Conservation (phyloP, 441 rosid genomes). For the Gossypium gossypioides region DNA sequence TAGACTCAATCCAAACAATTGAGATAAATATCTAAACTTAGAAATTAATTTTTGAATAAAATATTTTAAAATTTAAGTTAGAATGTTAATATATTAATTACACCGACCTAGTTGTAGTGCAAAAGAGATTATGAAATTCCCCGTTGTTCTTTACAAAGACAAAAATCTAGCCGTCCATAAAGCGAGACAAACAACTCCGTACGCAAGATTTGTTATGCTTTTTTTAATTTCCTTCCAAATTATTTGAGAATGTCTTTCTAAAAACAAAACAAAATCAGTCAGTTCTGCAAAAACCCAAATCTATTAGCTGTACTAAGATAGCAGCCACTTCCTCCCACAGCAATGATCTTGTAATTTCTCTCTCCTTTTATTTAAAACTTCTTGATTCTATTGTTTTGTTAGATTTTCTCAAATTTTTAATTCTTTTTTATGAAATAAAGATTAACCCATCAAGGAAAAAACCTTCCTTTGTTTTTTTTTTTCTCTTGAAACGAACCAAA, state of each 20-base stretch:
- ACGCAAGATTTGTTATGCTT: not conserved
- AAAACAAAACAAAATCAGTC: not conserved
- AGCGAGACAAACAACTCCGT: not conserved
- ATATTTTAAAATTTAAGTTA: too few relatives aligned
- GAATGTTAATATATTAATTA: too few relatives aligned
- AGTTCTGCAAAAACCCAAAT: not conserved
- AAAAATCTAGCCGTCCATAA: slow-evolving; percentile 2
- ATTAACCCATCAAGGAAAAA: not conserved
- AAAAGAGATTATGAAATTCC: not conserved
- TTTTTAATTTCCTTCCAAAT: not conserved
- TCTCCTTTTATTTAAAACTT: not conserved
- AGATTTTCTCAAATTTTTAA: not conserved
- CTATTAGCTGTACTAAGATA: not conserved
- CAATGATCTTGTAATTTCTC: not conserved
- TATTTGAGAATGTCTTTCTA: not conserved
- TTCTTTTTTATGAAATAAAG: not conserved
- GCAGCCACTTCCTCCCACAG: not conserved
- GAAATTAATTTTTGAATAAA: too few relatives aligned
- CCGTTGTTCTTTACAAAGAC: not conserved
- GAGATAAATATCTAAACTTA: too few relatives aligned
- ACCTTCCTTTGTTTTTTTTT: slow-evolving; percentile 2
- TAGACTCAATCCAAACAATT: too few relatives aligned
- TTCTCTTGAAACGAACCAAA: not conserved
- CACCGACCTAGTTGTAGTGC: not conserved
- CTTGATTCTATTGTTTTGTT: not conserved